Evolutionary conservation across 1,284 basidiomycete genomes (phyloP), one percentile per base, ranked within the genome.

Genomic region (Naganishia liquefaciens): DNA sequence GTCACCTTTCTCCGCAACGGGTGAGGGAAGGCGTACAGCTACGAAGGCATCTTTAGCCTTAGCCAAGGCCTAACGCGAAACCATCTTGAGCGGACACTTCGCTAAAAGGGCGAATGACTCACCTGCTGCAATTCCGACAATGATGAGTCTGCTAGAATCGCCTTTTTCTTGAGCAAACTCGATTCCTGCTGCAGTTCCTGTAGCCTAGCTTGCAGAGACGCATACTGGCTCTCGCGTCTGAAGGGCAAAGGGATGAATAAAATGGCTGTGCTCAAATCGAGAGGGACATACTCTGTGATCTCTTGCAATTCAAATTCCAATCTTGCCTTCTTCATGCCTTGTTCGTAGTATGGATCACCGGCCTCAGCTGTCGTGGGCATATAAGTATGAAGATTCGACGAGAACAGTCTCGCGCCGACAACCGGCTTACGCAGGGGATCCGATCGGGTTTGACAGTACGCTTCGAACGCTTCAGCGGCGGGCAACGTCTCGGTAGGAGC

Each of bases 121-220:
- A 60, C 57, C 46, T 50, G n/a, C 23, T 60, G 57, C 27, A 60
- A 19, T 50, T 60, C 57, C 13, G 33, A 39, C 33, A 60, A 28
- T 23, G 33, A 40, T 2, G 57, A 50, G 25, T 60, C 57, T n/a
- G 57, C 57, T 19, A 60, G 25, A 27, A 60, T 60, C 2, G 57
- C 57, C 23, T 50, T 60, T 30, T 40, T 50, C 57, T 60, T 60
- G 27, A 60, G 46, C 23, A 50, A 40, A 13, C 46, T 60, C 6
- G 57, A 49, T 10, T 50, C n/a, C 5, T 47, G 43, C n/a, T 37
- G 57, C 13, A 60, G 23, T 6, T 27, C 27, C 21, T 60, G 46
- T n/a, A 50, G 21, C 27, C 21, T 37, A 23, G 57, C 37, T 49
- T 60, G 57, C 27, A 60, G 37, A 21, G 30, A 23, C n/a, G 46